Conservation (phyloP, 768 basidiomycete genomes). For the Suillus lakei region DNA sequence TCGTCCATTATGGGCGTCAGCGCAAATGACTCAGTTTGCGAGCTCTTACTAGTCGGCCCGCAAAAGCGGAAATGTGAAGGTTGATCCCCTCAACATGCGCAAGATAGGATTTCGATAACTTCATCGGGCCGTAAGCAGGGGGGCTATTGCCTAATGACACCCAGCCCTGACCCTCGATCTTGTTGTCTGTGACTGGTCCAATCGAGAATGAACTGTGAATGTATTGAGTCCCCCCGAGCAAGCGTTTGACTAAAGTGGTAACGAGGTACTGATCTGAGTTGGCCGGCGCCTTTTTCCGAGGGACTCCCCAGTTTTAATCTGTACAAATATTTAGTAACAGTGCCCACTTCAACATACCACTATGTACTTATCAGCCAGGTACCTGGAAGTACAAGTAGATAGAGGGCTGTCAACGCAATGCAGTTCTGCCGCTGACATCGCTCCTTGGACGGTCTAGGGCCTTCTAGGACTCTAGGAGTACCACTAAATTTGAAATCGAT, state of each 20-base stretch:
- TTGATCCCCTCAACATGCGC: constrained; percentile 21
- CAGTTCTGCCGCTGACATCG: not conserved
- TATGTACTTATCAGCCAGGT: not conserved
- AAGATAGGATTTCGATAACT: constrained; percentile 31
- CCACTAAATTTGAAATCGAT: not conserved
- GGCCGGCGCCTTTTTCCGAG: not conserved
- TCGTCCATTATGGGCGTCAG: constrained; percentile 27
- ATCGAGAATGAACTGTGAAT: not conserved
- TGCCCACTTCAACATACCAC: not conserved
- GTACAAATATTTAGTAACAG: not conserved
- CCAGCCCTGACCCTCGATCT: not conserved
- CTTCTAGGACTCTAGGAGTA: not conserved
- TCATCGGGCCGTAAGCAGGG: constrained; percentile 3
- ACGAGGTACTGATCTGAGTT: not conserved
- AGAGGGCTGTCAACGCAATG: not conserved
- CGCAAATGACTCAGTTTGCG: not conserved
- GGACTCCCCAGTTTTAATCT: not conserved
- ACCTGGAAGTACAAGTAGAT: not conserved
- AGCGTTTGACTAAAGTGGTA: not conserved
- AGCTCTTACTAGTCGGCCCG: not conserved
- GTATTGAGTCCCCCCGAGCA: not conserved
- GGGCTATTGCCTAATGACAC: not conserved
- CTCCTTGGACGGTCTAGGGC: not conserved
- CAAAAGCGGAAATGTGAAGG: constrained; percentile 24
- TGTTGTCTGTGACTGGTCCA: not conserved